Percentiles rank a stretch among this genome's conserved stretches.
These are phyloP conservation scores for Zymoseptoria brevis DNA, from an alignment of 2,329 filamentous ascomycete genomes.

Conservation along the genomic window DNA sequence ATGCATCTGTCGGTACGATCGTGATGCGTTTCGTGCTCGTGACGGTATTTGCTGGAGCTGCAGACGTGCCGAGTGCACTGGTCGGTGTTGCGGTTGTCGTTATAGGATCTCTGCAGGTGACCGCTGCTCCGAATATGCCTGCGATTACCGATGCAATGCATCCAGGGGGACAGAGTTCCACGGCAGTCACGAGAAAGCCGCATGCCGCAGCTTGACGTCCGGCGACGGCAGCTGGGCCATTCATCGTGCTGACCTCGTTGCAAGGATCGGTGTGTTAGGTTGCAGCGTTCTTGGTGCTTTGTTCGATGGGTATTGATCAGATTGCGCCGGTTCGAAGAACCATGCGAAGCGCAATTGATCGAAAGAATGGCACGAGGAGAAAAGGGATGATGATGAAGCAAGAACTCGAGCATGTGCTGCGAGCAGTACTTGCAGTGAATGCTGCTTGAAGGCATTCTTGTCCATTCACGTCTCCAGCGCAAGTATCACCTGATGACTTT, in stretches of 20 bases:
- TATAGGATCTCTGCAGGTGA: not conserved
- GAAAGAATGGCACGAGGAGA: not conserved
- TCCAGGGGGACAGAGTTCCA: not conserved
- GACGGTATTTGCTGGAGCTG: not conserved
- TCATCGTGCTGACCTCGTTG: not conserved
- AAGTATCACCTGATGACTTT: not conserved
- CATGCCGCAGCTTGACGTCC: not conserved
- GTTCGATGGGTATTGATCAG: not conserved
- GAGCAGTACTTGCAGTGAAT: not conserved
- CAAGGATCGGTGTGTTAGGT: too few species aligned
- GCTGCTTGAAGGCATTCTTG: not conserved
- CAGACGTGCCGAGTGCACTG: not conserved
- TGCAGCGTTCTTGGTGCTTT: not conserved
- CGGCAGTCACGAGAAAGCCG: not conserved
- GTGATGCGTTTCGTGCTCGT: not conserved
- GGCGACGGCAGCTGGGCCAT: not conserved
- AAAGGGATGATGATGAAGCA: not conserved
- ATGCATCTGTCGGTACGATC: not conserved
- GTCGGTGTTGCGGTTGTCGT: not conserved
- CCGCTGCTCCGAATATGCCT: not conserved
- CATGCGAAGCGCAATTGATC: not conserved
- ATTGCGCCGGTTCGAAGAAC: not conserved
- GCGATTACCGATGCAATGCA: not conserved
- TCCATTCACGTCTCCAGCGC: not conserved
- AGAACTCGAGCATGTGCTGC: not conserved